Evolutionary conservation across 2,329 filamentous ascomycete species (phyloP).

Genomic region (Immersiporthe knoxdaviesiana): DNA sequence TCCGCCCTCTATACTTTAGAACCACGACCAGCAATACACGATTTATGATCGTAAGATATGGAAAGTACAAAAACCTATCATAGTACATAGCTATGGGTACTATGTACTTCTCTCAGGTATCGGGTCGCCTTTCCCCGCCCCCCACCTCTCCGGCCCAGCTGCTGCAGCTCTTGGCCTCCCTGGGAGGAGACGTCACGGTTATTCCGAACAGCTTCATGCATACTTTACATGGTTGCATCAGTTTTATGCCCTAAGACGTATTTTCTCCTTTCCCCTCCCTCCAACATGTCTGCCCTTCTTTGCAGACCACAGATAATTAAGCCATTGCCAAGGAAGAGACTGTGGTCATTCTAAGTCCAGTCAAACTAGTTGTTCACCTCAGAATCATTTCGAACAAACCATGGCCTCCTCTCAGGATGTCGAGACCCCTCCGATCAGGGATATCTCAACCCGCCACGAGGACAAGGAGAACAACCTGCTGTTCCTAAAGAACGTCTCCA

Average conservation of each 20-base stretch:
- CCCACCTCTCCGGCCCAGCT: slow-evolving; percentile 28
- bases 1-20: not conserved
- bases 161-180: not conserved
- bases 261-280: not conserved
- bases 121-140: slow-evolving; percentile 29
- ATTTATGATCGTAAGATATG: not conserved
- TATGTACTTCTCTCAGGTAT: slow-evolving; percentile 3
- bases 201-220: slow-evolving; percentile 11
- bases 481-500: slow-evolving; percentile 37
- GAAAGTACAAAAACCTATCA: not conserved
- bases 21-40: not conserved
- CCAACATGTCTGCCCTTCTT: not conserved
- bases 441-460: slow-evolving; percentile 30
- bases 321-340: not conserved
- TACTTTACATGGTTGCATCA: not conserved
- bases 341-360: not conserved
- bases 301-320: not conserved
- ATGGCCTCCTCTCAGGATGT: slow-evolving; percentile 21
- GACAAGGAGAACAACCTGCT: slow-evolving; percentile 31
- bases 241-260: not conserved
- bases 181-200: slow-evolving; percentile 10
- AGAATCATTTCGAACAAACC: not conserved
- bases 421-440: slow-evolving; percentile 28
- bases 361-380: not conserved
- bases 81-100: too few relatives aligned